These are phyloP conservation scores for Hibiscus syriacus DNA, from an alignment of 345 rosid genomes.

Conservation along the genomic window DNA sequence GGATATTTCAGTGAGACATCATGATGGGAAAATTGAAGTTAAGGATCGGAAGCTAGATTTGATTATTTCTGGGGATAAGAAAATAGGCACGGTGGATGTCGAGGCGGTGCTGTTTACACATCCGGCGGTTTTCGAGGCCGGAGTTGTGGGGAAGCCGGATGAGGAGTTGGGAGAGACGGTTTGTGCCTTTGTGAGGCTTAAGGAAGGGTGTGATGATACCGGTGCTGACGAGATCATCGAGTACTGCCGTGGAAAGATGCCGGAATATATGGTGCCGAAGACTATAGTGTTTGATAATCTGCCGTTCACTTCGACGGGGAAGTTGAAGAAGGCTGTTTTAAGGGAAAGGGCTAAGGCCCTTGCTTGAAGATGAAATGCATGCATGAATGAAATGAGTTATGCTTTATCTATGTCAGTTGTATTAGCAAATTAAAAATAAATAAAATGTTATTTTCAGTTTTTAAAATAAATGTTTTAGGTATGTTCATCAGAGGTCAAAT, in stretches of 20 bases:
- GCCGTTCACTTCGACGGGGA: background rate
- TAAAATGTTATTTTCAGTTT: background rate
- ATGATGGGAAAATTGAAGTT: background rate
- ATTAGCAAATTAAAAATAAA: background rate
- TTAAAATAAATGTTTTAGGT: background rate
- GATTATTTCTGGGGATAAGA: background rate
- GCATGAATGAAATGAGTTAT: background rate
- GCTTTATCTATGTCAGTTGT: background rate
- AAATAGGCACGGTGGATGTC: background rate
- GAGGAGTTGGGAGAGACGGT: background rate
- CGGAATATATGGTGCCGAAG: background rate
- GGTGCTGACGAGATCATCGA: background rate
- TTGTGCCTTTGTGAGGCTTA: conserved; percentile 2
- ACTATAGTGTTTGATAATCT: background rate
- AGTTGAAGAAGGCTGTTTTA: background rate
- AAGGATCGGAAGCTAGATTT: background rate
- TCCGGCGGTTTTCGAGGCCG: background rate
- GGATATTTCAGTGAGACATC: background rate
- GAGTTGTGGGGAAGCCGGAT: background rate
- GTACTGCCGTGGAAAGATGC: background rate
- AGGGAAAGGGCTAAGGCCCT: background rate
- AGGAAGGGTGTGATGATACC: background rate
- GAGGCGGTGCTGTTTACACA: background rate
- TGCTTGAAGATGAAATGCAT: background rate
- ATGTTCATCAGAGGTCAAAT: no score